Conservation (phyloP, 495 filamentous ascomycete genomes). For the Penicillium manginii region DNA sequence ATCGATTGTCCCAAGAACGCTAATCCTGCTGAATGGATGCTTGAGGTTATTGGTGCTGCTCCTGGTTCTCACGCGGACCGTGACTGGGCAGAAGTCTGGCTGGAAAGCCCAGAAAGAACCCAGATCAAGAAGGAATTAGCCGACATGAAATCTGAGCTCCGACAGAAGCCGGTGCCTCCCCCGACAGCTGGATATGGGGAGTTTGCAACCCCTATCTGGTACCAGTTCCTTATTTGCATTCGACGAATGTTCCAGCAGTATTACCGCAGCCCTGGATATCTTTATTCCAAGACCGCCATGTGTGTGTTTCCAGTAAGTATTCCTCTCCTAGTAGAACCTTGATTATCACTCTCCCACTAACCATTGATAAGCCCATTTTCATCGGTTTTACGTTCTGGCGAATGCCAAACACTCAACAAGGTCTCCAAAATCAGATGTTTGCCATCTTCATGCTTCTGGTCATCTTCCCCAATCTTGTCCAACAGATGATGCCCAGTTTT, state of each 20-base stretch:
- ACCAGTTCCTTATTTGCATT: constrained; percentile 52
- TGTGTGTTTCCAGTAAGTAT: constrained; percentile 43
- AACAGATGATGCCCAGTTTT: constrained; percentile 88
- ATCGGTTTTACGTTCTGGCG: constrained; percentile 89
- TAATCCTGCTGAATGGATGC: constrained; percentile 89
- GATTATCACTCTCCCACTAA: not conserved
- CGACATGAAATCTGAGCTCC: constrained; percentile 58
- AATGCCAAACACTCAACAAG: constrained; percentile 69
- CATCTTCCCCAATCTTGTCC: constrained; percentile 73
- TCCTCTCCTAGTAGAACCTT: not conserved
- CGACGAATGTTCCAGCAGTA: constrained; percentile 82
- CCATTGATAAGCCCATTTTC: constrained; percentile 68
- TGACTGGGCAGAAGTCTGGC: constrained; percentile 84
- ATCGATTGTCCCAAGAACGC: constrained; percentile 66
- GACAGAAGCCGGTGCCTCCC: constrained; percentile 44
- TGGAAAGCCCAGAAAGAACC: constrained; percentile 66
- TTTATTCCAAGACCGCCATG: constrained; percentile 71
- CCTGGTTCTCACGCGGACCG: constrained; percentile 72
- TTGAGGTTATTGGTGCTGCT: constrained; percentile 86
- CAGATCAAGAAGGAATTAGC: constrained; percentile 68
- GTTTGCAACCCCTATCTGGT: constrained; percentile 54
- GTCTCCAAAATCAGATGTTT: constrained; percentile 87
- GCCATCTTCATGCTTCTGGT: constrained; percentile 81
- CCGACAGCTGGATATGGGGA: constrained; percentile 42
- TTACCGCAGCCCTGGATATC: constrained; percentile 86